Evolutionary conservation across 352 stramenopile species (phyloP), one percentile per base, ranked within the genome.

Genomic region (Globisporangium megalacanthum): DNA sequence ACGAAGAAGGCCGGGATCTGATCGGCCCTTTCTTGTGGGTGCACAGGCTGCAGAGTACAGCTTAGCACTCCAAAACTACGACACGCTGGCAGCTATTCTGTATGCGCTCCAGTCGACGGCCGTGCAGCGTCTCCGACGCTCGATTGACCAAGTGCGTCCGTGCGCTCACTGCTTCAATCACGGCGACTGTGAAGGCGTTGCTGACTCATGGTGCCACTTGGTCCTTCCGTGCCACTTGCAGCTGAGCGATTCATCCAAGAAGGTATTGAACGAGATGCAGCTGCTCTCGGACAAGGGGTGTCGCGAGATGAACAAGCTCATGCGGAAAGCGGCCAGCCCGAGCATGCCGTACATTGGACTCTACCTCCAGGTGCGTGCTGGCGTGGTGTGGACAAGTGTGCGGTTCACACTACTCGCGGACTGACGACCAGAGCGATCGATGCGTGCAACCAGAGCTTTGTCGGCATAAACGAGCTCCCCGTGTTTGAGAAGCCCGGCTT

Each of bases 281-380:
- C 45, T 83, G 20, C 72, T 92, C 14, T 92, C 79, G 0, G 81
- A 92, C 59, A 90, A 91, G 47, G 83, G 83, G 0, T 92, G 83
- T 49, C 85, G 86, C 31, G 86, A 94, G 49, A 89, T 95, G 66
- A 95, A 94, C 58, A 77, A 76, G 17, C 55, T 88, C n/a, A 95
- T 95, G 83, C 77, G 81, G 51, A 83, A 77, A 45, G 70, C 77
- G 7, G 52, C 67, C 7, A 91, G 81, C 17, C 86, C 83, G 45
- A 86, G 76, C 51, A 94, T 95, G 83, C 86, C 86, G 41, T 95
- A 94, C 62, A 85, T 94, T 22, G 86, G 86, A 19, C 64, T 95
- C 2, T 95, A 92, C 49, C 67, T 95, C 31, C 86, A 95, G 79
- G 84, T 91, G 58, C 3, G 25, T 3, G 13, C 4, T 19, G 45